Conservation (phyloP, 371 early-diverging fungal species). For the Apophysomyces trapeziformis region DNA sequence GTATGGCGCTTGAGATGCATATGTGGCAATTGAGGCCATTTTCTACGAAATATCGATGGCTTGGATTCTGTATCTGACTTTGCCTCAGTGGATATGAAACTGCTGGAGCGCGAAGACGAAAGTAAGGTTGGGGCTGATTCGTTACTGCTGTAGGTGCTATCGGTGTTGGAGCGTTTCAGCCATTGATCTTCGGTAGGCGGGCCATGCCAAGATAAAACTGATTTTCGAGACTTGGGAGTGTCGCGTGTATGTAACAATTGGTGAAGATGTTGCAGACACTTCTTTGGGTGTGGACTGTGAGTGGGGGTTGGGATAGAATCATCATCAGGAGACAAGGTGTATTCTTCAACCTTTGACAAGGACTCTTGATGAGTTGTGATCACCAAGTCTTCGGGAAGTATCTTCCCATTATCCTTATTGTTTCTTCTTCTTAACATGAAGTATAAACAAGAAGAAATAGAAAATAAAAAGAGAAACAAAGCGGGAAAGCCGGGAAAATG, state of each 20-base stretch:
- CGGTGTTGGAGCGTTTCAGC: constrained; percentile 8
- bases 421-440: constrained; percentile 4
- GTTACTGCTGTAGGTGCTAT: background rate
- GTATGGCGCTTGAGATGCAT: constrained; percentile 3
- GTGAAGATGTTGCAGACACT: constrained; percentile 1
- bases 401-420: background rate
- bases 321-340: background rate
- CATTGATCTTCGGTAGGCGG: constrained; percentile 6
- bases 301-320: background rate
- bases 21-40: constrained; percentile 4
- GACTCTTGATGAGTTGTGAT: background rate
- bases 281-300: constrained; percentile 1
- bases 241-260: constrained; percentile 1
- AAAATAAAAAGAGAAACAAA: background rate
- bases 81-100: background rate
- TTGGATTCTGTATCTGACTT: background rate
- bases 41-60: background rate
- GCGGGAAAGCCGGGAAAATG: background rate
- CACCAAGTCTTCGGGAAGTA: background rate
- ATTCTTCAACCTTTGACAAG: background rate
- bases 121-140: background rate
- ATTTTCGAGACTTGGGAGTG: background rate
- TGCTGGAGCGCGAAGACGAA: constrained; percentile 3
- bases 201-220: background rate
- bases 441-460: background rate